Base-by-base conservation (phyloP, 1,284 basidiomycete species). In the Ustilago esculenta region DNA sequence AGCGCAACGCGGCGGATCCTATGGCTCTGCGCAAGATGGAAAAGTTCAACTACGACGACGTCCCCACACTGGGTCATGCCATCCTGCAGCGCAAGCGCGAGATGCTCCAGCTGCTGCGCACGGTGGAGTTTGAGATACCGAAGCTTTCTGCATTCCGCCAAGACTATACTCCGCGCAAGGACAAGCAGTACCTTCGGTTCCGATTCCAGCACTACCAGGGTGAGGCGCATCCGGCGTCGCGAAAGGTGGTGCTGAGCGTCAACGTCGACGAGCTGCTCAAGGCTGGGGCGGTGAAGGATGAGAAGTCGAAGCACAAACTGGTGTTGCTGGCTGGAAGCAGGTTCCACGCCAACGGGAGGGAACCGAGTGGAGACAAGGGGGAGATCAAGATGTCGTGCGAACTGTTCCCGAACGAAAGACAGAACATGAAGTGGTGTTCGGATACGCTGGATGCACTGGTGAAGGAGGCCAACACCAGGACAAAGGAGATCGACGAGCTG, bases 401-500 rank as follows among this genome's bases (percentile, higher is more conserved):
- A 33, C 33, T 72, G 43, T 81, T 81, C 57, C 83, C 82, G 9
- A 76, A 70, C 23, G 72, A 77, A 39, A 43, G 75, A 35, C 81
- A 83, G 79, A 84, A 84, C 54, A 77, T 82, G 59, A 83, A 83
- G 70, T 84, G 83, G 83, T 84, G 83, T 67, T 81, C 79, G 34
- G 83, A 84, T 53, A 79, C 74, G 15, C 55, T 84, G 21, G 81
- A 83, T 61, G 71, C 61, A 36, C 57, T 84, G 46, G 66, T 84
- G 18, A 46, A 47, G 6, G 83, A 81, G 49, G 81, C 83, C 6
- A 71, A 77, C 41, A 77, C 69, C 23, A 47, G 66, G 42, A 49
- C 64, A 10, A 66, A 77, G 18, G 36, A 73, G 11, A 70, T 82
- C 37, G 54, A 70, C 23, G 79, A 79, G 23, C 70, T 84, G 37